These are phyloP conservation scores for Xylaria sp. DNA, from an alignment of 2,329 filamentous ascomycete species.

Conservation along the genomic window DNA sequence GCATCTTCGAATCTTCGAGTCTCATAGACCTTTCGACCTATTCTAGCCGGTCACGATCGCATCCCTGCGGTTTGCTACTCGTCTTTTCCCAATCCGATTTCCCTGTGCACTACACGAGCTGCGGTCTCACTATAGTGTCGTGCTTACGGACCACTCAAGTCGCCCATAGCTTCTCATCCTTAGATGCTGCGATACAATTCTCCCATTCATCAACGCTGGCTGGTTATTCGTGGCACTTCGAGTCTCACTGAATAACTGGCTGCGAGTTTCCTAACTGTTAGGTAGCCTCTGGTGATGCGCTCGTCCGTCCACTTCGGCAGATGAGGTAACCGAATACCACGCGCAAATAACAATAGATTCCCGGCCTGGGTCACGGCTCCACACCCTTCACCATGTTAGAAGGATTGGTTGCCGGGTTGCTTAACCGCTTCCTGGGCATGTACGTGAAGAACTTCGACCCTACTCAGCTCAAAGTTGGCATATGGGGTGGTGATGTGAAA, in stretches of 20 bases:
- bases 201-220: not conserved
- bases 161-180: not conserved
- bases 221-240: not conserved
- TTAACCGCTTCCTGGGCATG: conserved; percentile 99
- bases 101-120: not conserved
- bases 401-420: conserved; percentile 89
- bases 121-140: not conserved
- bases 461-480: conserved; percentile 94
- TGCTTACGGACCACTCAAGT: not conserved
- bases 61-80: not conserved
- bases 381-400: conserved; percentile 74
- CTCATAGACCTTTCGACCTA: conserved; percentile 1
- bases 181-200: not conserved
- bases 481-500: conserved; percentile 98
- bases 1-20: not conserved
- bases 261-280: too few species aligned
- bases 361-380: conserved; percentile 68
- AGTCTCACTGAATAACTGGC: too few species aligned
- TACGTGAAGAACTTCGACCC: conserved; percentile 99
- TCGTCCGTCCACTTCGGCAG: conserved; percentile 12
- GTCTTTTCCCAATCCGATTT: not conserved
- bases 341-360: conserved; percentile 33
- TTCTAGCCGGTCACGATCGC: not conserved
- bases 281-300: not conserved
- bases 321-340: conserved; percentile 30